A percentile compares a stretch with the other conserved stretches of the same genome.
phyloP scores from a whole-genome alignment of 495 filamentous ascomycete species.

The Penicillium soppii region DNA sequence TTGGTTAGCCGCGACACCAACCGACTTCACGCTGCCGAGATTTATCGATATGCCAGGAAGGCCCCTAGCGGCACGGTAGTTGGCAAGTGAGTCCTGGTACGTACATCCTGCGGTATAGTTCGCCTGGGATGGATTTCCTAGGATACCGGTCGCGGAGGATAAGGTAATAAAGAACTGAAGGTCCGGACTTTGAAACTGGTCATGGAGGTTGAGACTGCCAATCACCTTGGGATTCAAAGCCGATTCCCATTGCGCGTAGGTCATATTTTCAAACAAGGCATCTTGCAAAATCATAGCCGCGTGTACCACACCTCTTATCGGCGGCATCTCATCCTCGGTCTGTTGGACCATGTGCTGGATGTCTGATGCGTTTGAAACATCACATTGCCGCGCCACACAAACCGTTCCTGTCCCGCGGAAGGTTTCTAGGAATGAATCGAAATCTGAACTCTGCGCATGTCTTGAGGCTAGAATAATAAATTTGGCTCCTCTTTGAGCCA shows the following conservation, averaged over 20 bases:
- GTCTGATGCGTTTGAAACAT: constrained; percentile 2
- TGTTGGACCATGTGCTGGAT: background rate
- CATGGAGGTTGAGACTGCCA: constrained; percentile 52
- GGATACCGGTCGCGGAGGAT: constrained; percentile 27
- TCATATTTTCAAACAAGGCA: constrained; percentile 38
- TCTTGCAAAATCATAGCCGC: constrained; percentile 32
- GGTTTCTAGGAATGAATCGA: background rate
- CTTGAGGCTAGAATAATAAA: background rate
- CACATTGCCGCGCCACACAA: constrained; percentile 3
- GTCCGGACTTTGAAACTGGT: constrained; percentile 28
- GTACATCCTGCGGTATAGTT: constrained; percentile 33
- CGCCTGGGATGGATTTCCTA: constrained; percentile 29
- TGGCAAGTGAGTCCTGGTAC: constrained; percentile 32
- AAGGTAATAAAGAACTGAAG: constrained; percentile 48
- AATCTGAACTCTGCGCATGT: background rate
- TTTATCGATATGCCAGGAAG: background rate
- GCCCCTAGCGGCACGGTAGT: constrained; percentile 13
- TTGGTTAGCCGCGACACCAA: background rate
- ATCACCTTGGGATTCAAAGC: constrained; percentile 36
- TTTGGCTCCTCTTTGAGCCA: background rate
- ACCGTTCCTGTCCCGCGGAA: background rate
- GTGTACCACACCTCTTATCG: constrained; percentile 19
- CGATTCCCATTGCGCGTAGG: constrained; percentile 26
- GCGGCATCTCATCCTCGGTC: background rate
- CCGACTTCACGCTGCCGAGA: background rate